phyloP scores from a whole-genome alignment of 2,329 filamentous ascomycete genomes.

The Aspergillus brasiliensis region DNA sequence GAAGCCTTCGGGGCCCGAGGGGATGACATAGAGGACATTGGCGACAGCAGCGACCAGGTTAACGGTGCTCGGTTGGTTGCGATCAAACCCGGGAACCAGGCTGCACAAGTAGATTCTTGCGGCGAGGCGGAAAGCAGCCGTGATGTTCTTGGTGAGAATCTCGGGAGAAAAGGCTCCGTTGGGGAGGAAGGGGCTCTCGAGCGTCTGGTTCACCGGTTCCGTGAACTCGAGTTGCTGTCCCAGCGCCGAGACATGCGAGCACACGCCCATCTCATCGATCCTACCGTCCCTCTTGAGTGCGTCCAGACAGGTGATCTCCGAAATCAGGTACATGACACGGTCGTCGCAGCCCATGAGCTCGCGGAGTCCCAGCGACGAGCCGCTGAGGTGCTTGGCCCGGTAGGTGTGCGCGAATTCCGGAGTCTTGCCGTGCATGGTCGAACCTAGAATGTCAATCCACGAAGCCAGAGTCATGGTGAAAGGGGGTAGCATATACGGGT shows the following conservation, averaged over 20 bases:
- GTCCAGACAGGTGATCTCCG: constrained; percentile 94
- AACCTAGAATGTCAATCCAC: constrained; percentile 96
- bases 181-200: constrained; percentile 59
- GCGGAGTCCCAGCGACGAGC: constrained; percentile 70
- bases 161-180: constrained; percentile 76
- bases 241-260: constrained; percentile 84
- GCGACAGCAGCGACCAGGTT: constrained; percentile 78
- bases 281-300: constrained; percentile 80
- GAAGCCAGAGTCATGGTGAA: constrained; percentile 90
- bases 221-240: constrained; percentile 83
- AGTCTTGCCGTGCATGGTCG: constrained; percentile 84
- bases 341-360: constrained; percentile 98
- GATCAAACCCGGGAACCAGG: constrained; percentile 84
- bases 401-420: constrained; percentile 94
- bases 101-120: constrained; percentile 97
- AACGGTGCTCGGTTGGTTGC: constrained; percentile 70
- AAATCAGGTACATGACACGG: constrained; percentile 95
- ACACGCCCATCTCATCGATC: constrained; percentile 77
- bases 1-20: constrained; percentile 76
- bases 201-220: constrained; percentile 65
- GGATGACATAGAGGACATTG: constrained; percentile 76
- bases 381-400: constrained; percentile 80
- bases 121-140: constrained; percentile 84
- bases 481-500: constrained; percentile 66
- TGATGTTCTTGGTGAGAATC: constrained; percentile 85